Evolutionary conservation across 352 stramenopile species (phyloP).

Genomic region (Pilasporangium apinafurcum): DNA sequence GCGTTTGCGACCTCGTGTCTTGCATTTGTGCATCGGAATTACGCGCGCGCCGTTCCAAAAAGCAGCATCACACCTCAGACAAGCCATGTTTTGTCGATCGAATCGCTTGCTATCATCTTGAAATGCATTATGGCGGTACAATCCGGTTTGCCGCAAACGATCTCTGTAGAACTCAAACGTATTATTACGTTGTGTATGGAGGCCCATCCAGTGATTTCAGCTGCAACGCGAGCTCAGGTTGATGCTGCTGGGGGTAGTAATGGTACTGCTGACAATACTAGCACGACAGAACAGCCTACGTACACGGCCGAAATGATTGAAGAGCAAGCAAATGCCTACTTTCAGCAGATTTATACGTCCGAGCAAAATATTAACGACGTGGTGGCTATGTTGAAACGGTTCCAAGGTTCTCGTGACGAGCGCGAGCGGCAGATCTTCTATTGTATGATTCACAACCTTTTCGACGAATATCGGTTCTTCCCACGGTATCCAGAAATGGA

Average conservation of each 20-base stretch:
- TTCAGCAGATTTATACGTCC: constrained; percentile 99
- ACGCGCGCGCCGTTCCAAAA: constrained; percentile 76
- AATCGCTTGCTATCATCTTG: constrained; percentile 77
- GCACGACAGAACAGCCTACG: constrained; percentile 20
- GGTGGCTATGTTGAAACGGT: constrained; percentile 98
- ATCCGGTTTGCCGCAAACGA: constrained; percentile 51
- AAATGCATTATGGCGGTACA: constrained; percentile 82
- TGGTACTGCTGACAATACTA: constrained; percentile 1
- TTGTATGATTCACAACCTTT: constrained; percentile 99
- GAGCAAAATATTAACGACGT: constrained; percentile 98
- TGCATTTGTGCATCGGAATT: constrained; percentile 83
- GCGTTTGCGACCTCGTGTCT: constrained; percentile 81
- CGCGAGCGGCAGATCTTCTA: constrained; percentile 99
- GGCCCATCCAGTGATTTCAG: constrained; percentile 71
- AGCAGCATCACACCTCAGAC: constrained; percentile 73
- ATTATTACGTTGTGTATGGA: constrained; percentile 82
- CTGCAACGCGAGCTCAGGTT: constrained; percentile 40
- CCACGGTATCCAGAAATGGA: constrained; percentile 99
- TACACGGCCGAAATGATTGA: constrained; percentile 96
- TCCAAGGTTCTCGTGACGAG: constrained; percentile 94
- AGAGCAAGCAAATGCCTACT: constrained; percentile 97
- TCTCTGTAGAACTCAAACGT: constrained; percentile 76
- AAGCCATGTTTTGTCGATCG: constrained; percentile 74
- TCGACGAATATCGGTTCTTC: constrained; percentile 99
- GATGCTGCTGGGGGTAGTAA: constrained; percentile 13